Conservation (phyloP, 495 filamentous ascomycete genomes). For the Podospora pseudocomata region DNA sequence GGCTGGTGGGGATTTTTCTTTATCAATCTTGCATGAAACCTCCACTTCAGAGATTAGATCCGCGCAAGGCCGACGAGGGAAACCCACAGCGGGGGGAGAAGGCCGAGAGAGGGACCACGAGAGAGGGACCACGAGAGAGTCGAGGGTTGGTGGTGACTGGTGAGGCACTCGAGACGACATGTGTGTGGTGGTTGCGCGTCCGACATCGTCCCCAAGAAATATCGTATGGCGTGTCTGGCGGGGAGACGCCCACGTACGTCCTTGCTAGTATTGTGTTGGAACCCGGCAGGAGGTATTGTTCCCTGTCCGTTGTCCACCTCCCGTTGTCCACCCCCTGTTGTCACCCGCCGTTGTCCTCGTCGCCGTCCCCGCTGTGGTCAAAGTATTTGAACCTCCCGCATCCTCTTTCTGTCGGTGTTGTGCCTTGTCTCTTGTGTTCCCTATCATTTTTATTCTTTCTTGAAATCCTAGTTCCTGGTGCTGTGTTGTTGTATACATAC, state of each 20-base stretch:
- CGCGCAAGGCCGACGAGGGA: not conserved
- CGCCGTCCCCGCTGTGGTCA: not conserved
- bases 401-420: not conserved
- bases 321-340: not conserved
- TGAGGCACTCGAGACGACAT: not conserved
- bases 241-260: not conserved
- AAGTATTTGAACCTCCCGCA: conserved; percentile 20
- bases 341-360: conserved; percentile 3
- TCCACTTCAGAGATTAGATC: conserved; percentile 20
- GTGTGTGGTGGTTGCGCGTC: not conserved
- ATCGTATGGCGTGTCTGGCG: conserved; percentile 2
- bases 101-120: not conserved
- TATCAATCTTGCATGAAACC: conserved; percentile 18
- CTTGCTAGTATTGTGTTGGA: conserved; percentile 19
- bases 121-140: too few relatives aligned
- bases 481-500: not conserved
- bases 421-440: conserved; percentile 3
- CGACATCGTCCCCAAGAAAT: conserved; percentile 12
- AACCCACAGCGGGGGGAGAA: conserved; percentile 13
- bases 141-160: not conserved
- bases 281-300: conserved; percentile 15
- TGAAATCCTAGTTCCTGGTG: not conserved
- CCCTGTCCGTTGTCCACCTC: conserved; percentile 7
- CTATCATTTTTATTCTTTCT: conserved; percentile 1
- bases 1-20: conserved; percentile 11